Conservation (phyloP, 2,329 filamentous ascomycete species). For the Torrubiella hemipterigena region DNA sequence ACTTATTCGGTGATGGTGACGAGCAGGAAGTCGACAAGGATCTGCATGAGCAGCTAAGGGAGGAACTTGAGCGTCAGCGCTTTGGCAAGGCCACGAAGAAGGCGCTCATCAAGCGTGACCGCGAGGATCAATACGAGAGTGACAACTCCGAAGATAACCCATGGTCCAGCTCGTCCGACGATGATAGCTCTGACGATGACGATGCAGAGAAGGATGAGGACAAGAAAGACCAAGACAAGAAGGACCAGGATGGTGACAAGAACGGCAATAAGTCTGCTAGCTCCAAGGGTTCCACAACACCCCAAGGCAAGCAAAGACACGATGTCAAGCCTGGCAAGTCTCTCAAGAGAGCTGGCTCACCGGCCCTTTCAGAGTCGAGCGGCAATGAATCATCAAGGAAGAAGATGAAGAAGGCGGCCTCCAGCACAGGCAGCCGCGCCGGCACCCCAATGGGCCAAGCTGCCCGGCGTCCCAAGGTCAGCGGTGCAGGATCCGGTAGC, state of each 20-base stretch:
- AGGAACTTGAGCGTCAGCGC: constrained; percentile 56
- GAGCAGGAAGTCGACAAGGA: constrained; percentile 66
- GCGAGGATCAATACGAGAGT: constrained; percentile 74
- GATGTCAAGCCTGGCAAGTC: constrained; percentile 43
- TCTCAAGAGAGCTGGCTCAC: constrained; percentile 77
- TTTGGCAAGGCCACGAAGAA: constrained; percentile 71
- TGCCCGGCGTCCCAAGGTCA: constrained; percentile 28
- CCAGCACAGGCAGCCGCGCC: constrained; percentile 39
- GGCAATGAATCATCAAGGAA: constrained; percentile 82
- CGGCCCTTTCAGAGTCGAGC: constrained; percentile 79
- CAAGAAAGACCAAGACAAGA: constrained; percentile 42
- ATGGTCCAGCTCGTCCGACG: constrained; percentile 23
- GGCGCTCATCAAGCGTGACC: constrained; percentile 71
- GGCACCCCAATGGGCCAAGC: constrained; percentile 40
- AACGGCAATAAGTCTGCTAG: constrained; percentile 42
- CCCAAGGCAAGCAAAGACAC: constrained; percentile 33
- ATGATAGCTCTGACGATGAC: constrained; percentile 23
- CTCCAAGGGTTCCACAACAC: constrained; percentile 55
- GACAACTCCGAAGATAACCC: constrained; percentile 39
- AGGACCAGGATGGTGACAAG: constrained; percentile 42
- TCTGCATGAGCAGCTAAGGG: constrained; percentile 55
- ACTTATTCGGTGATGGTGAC: constrained; percentile 61
- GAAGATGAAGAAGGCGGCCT: constrained; percentile 53
- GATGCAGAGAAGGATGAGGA: constrained; percentile 48
- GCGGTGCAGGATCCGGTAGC: constrained; percentile 47